Base-by-base conservation (phyloP, 192 early-diverging fungal species). In the Coemansia sp. region DNA sequence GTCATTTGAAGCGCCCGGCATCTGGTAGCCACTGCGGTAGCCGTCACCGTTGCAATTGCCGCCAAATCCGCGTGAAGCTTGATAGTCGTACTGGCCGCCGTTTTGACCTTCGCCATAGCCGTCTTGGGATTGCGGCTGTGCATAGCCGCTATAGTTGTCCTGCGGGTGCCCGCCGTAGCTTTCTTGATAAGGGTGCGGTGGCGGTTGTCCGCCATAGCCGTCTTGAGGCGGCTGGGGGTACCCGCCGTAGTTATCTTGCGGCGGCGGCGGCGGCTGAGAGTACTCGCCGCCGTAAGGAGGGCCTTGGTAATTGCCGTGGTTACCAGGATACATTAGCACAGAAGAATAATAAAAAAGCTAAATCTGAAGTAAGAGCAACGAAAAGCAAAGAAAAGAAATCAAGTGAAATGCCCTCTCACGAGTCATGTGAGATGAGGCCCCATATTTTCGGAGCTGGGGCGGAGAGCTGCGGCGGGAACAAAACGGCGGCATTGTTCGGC, bases 271-370 rank as follows among this genome's bases (percentile, higher is more conserved):
- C 7, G 32, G 32, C 7, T 60, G 31, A 26, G 34, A 28, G 44
- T 69, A 60, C 36, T 49, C 41, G 6, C 53, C 59, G 31, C 36
- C 36, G 28, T 34, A 30, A 39, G 57, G 48, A 48, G 49, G 54
- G 30, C 58, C 32, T 21, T 50, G 60, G 56, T 64, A 44, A 47
- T 64, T 58, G 45, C 68, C 38, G 38, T 62, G 51, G 34, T 69
- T 48, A 23, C 76, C 67, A 5, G 69, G 65, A 36, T 54, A 69
- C 76, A 79, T 78, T 63, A 20, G 10, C 21, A 32, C 37, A 38
- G n/a, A n/a, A n/a, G n/a, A n/a, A n/a, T n/a, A n/a, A n/a, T n/a
- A n/a, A n/a, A 28, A 16, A 47, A 40, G 23, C 15, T 41, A 23
- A 28, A 20, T 26, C 14, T 23, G 45, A 21, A 47, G 14, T 18